Evolutionary conservation across 2,329 filamentous ascomycete genomes (phyloP), one percentile per base, ranked within the genome.

Genomic region (Colletotrichum costaricense): DNA sequence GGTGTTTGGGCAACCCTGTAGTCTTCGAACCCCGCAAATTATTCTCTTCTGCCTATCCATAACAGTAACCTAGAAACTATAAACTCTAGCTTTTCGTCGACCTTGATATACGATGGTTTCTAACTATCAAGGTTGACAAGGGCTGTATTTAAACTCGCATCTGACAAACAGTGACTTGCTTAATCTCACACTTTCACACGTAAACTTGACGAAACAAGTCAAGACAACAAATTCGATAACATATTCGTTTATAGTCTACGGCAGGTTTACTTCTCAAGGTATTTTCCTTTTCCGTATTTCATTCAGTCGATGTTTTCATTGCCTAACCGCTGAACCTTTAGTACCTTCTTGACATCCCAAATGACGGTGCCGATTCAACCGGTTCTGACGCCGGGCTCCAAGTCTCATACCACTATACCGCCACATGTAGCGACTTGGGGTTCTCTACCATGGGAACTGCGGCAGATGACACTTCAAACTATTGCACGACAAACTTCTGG

Each of bases 401-500:
- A 55, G 52, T 24, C 52, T 4, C 52, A 55, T 55, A 26, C 16
- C 22, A 55, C 52, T 12, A 24, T n/a, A 55, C 22, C 52, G 52
- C 16, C 52, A 55, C 14, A 55, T 55, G 52, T 24, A 55, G 19
- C 52, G n/a, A 55, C 52, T 22, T 55, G 52, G 52, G 52, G 22
- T 55, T 55, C 52, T 55, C 52, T 55, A n/a, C 52, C 52, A 55
- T 26, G 24, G 9, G 52, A 55, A 24, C 9, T 55, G n/a, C 52
- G 52, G 52, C n/a, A 55, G 19, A 55, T 55, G 52, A 55, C 26
- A 55, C 22, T 55, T 55, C 2, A 55, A 55, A 55, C 9, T 9
- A 55, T 26, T 24, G n/a, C n/a, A 24, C 19, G 52, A 55, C 52
- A 55, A 55, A 55, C 52, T 55, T 55, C 73, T 42, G 78, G 80